phyloP scores from a whole-genome alignment of 139 green algal species.

The Trebouxia sp. region DNA sequence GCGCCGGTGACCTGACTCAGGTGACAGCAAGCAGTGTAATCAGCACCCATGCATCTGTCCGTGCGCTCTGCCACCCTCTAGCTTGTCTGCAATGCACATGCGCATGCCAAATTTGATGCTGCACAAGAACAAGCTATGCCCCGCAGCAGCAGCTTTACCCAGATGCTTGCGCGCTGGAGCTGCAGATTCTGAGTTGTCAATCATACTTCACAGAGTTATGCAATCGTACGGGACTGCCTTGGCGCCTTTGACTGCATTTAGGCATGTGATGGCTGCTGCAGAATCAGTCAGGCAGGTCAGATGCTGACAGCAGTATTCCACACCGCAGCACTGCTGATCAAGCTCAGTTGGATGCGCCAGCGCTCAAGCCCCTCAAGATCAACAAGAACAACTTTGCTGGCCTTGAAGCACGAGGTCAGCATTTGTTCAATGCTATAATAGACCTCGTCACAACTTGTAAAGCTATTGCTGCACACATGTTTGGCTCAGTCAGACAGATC shows the following conservation, averaged over 20 bases:
- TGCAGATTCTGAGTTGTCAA: no score
- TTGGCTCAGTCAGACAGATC: no score
- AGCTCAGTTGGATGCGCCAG: not conserved
- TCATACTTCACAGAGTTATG: no score
- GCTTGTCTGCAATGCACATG: not conserved
- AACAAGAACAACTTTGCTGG: slow-evolving; percentile 27
- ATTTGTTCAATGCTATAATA: no score
- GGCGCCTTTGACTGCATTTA: no score
- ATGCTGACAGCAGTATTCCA: not conserved
- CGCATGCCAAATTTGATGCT: no score
- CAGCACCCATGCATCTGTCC: not conserved
- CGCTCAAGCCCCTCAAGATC: slow-evolving; percentile 14
- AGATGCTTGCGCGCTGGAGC: no score
- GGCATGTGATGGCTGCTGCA: not conserved
- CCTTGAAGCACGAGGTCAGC: slow-evolving; percentile 5
- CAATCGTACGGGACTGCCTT: no score
- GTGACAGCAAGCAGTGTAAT: slow-evolving; percentile 14
- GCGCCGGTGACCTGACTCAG: slow-evolving; percentile 1
- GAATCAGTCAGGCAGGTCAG: not conserved
- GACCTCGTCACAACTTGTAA: no score
- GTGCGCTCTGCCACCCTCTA: not conserved
- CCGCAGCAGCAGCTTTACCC: no score
- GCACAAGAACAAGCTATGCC: no score
- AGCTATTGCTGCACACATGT: no score
- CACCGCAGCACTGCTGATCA: not conserved